phyloP scores from a whole-genome alignment of 805 yeast species.

The Candida sanyiensis region DNA sequence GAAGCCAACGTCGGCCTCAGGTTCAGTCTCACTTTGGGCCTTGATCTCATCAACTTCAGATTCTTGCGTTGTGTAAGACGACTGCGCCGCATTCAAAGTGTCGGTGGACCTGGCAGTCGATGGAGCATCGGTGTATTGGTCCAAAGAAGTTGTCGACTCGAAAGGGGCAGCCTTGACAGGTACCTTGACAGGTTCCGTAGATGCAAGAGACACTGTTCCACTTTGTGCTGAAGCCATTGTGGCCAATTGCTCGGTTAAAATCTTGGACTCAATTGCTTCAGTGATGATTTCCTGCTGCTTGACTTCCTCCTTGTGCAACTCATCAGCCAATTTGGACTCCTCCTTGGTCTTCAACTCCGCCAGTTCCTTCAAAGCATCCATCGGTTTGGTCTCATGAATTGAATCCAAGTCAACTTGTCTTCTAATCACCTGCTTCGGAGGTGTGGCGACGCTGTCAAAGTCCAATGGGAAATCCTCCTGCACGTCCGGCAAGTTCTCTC shows the following conservation, averaged over 20 bases:
- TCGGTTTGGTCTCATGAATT: slow-evolving; percentile 15
- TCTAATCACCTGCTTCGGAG: too few relatives aligned
- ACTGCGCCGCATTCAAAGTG: slow-evolving; percentile 14
- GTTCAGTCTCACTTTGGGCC: too few relatives aligned
- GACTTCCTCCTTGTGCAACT: background rate
- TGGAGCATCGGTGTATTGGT: slow-evolving; percentile 18
- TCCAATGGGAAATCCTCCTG: slow-evolving; percentile 17
- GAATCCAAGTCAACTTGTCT: slow-evolving; percentile 10
- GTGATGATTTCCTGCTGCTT: slow-evolving; percentile 10
- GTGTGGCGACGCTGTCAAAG: slow-evolving; percentile 4
- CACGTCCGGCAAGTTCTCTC: slow-evolving; percentile 20
- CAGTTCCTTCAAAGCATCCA: background rate
- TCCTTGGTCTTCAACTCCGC: slow-evolving; percentile 10
- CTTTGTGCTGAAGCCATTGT: too few relatives aligned
- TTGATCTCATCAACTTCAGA: too few relatives aligned
- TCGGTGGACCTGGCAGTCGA: slow-evolving; percentile 25
- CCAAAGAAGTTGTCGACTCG: background rate
- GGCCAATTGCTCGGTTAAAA: too few relatives aligned
- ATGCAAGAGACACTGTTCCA: background rate
- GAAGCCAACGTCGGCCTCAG: too few relatives aligned
- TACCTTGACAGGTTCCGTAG: background rate
- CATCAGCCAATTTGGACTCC: slow-evolving; percentile 9
- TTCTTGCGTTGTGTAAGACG: slow-evolving; percentile 21
- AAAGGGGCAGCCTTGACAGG: too few relatives aligned
- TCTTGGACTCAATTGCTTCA: slow-evolving; percentile 1